phyloP scores from a whole-genome alignment of 257 asterid species.

The Coffea eugenioides region DNA sequence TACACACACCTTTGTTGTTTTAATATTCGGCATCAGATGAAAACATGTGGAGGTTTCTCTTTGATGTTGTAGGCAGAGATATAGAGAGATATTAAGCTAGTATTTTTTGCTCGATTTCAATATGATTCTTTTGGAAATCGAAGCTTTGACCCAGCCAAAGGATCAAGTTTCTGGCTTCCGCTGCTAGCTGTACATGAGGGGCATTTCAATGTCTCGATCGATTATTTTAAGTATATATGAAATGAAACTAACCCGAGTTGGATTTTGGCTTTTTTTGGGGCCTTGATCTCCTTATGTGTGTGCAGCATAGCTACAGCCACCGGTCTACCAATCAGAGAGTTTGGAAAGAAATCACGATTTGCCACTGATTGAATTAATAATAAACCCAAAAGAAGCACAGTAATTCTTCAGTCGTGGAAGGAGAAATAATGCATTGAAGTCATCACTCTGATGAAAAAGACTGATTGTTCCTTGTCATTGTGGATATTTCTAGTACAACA shows the following conservation, averaged over 20 bases:
- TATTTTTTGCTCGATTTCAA: background rate
- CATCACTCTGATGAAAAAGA: slow-evolving; percentile 30
- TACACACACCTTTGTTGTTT: slow-evolving; percentile 7
- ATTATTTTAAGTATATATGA: background rate
- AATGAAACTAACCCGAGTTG: background rate
- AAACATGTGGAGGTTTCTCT: slow-evolving; percentile 19
- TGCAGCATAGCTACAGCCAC: background rate
- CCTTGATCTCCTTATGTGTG: background rate
- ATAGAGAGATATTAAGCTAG: background rate
- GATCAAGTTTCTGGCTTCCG: slow-evolving; percentile 1
- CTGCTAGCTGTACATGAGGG: background rate
- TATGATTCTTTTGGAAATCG: background rate
- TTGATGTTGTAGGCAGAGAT: background rate
- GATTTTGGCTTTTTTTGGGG: slow-evolving; percentile 6
- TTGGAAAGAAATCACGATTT: too few relatives aligned
- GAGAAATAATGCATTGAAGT: slow-evolving; percentile 20
- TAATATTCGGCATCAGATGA: slow-evolving; percentile 10
- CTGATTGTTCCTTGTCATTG: slow-evolving; percentile 19
- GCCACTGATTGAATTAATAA: too few relatives aligned
- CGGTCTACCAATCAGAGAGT: too few relatives aligned
- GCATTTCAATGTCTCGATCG: background rate
- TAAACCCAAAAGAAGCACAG: background rate
- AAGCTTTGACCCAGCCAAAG: slow-evolving; percentile 25
- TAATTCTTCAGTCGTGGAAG: background rate
- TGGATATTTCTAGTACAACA: background rate